Conservation (phyloP, 345 rosid genomes). For the Rhizophora mangle region DNA sequence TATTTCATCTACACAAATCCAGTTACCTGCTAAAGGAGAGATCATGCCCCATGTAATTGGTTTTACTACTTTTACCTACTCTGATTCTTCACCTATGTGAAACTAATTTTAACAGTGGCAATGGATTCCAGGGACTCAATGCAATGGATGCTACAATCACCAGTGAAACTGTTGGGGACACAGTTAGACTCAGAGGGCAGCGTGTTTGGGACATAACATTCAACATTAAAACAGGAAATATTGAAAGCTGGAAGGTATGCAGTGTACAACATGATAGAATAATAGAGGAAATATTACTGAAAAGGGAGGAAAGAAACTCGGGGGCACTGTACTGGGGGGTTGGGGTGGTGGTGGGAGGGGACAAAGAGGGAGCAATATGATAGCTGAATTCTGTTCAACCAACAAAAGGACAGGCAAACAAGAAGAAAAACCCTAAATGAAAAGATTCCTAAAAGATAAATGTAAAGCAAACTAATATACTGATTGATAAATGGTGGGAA, state of each 20-base stretch:
- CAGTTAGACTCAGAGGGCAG: conserved; percentile 49
- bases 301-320: too few relatives aligned
- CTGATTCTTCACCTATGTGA: background rate
- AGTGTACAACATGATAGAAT: background rate
- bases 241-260: conserved; percentile 86
- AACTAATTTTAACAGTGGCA: conserved; percentile 1
- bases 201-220: conserved; percentile 68
- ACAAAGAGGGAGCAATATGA: too few relatives aligned
- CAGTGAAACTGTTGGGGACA: conserved; percentile 53
- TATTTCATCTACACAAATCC: conserved; percentile 73
- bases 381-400: too few relatives aligned
- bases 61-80: background rate
- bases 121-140: conserved; percentile 51
- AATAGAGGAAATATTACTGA: too few relatives aligned
- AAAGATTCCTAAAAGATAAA: too few relatives aligned
- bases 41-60: conserved; percentile 56
- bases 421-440: too few relatives aligned
- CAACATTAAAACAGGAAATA: conserved; percentile 50
- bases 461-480: too few relatives aligned
- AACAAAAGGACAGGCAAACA: too few relatives aligned
- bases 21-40: conserved; percentile 57
- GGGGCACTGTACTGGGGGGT: too few relatives aligned
- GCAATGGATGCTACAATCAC: conserved; percentile 37
- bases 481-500: too few relatives aligned
- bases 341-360: too few relatives aligned